Conservation (phyloP, 371 early-diverging fungal genomes). For the Mortierella sp. region DNA sequence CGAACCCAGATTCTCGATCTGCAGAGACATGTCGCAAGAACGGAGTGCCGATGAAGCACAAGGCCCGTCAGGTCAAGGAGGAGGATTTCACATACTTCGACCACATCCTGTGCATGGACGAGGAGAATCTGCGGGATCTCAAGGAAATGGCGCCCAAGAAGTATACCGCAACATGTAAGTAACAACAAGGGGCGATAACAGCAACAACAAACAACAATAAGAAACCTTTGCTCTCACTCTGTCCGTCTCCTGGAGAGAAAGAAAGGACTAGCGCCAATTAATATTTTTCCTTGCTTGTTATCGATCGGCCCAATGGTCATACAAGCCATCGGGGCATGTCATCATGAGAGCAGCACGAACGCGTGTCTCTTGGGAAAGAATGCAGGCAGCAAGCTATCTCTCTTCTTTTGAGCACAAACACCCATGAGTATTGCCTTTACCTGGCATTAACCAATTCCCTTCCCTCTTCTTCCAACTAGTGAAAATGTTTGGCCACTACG, state of each 20-base stretch:
- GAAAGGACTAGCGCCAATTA: neutral
- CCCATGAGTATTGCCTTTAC: neutral
- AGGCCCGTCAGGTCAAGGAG: conserved; percentile 74
- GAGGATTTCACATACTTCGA: conserved; percentile 83
- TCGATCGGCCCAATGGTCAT: conserved; percentile 1
- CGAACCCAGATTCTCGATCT: conserved; percentile 81
- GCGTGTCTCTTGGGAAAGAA: neutral
- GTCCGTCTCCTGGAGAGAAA: neutral
- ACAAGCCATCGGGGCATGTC: neutral
- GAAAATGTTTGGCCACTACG: conserved; percentile 91
- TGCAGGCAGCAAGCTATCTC: neutral
- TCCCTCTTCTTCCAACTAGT: conserved; percentile 42
- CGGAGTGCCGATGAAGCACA: conserved; percentile 86
- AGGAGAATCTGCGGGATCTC: conserved; percentile 80
- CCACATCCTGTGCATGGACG: conserved; percentile 92
- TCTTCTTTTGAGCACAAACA: neutral
- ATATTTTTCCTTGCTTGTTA: neutral
- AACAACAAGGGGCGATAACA: neutral
- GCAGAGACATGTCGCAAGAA: conserved; percentile 78
- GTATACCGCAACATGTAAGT: conserved; percentile 64
- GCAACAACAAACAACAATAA: neutral
- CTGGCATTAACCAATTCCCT: neutral
- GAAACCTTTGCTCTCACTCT: neutral
- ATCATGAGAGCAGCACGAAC: neutral
- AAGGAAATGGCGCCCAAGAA: conserved; percentile 63